Percentiles rank a stretch among this genome's conserved stretches.
Conservation (phyloP, 139 green algal species). For the Tetradesmus obliquus region DNA sequence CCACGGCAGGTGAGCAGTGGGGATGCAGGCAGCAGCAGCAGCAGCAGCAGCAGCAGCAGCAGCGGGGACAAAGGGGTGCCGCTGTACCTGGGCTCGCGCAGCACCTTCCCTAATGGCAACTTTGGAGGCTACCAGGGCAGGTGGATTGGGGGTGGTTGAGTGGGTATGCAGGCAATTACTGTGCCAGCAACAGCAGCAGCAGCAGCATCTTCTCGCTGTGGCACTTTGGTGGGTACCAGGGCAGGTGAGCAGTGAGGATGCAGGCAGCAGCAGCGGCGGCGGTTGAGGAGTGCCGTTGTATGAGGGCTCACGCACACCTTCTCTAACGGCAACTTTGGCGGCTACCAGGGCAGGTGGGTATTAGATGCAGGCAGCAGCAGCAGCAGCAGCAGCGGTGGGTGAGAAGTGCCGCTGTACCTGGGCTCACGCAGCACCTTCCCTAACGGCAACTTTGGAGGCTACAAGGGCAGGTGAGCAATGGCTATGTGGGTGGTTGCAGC, state of each 20-base stretch:
- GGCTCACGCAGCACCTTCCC: conserved; percentile 83
- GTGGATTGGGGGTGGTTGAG: neutral
- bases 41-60: neutral
- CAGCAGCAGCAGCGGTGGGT: neutral
- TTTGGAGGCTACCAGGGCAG: conserved; percentile 83
- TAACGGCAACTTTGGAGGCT: conserved; percentile 80
- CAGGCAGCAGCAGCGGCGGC: neutral
- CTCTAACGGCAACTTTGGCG: conserved; percentile 80
- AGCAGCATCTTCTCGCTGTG: too few relatives aligned
- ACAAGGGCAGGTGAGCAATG: conserved; percentile 9
- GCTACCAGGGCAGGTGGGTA: conserved; percentile 71
- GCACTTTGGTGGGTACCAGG: too few relatives aligned
- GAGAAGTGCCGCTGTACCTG: conserved; percentile 76
- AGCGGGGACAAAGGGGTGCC: conserved; percentile 53
- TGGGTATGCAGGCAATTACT: neutral
- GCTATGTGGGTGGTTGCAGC: neutral
- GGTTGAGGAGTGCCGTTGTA: conserved; percentile 72
- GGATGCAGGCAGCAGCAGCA: neutral
- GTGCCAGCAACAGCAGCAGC: neutral
- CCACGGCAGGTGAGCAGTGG: conserved; percentile 60
- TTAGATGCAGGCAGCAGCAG: too few relatives aligned
- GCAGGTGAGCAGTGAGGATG: conserved; percentile 9
- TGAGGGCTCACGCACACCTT: conserved; percentile 82
- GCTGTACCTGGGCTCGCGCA: conserved; percentile 76
- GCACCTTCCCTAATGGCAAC: conserved; percentile 84